Conservation (phyloP, 2,329 filamentous ascomycete species). For the Mycosphaerelloides madeirae region DNA sequence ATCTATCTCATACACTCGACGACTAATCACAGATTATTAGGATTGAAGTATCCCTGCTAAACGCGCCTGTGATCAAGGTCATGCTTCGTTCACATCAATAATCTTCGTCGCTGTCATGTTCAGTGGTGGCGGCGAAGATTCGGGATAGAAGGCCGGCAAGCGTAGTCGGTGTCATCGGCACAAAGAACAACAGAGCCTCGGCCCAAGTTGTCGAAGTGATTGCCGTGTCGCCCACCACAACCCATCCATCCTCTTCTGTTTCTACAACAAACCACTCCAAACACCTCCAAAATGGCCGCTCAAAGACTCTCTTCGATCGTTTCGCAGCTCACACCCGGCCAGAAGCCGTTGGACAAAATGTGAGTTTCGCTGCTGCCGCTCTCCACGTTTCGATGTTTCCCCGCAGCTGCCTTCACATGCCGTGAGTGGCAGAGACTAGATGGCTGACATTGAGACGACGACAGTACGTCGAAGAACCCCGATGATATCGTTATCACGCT, state of each 20-base stretch:
- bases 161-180: too few relatives aligned
- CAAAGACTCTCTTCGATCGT: constrained; percentile 85
- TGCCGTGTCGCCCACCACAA: not conserved
- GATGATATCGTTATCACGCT: constrained; percentile 97
- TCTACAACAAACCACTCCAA: not conserved
- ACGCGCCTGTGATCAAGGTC: too few relatives aligned
- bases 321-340: constrained; percentile 70
- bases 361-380: constrained; percentile 65
- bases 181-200: not conserved
- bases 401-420: constrained; percentile 59
- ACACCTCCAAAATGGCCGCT: constrained; percentile 59
- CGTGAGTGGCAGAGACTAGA: constrained; percentile 54
- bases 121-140: not conserved
- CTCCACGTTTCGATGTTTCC: constrained; percentile 3
- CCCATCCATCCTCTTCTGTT: not conserved
- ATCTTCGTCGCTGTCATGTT: not conserved
- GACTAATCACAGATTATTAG: too few relatives aligned
- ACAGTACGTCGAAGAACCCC: constrained; percentile 58
- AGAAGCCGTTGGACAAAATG: constrained; percentile 70
- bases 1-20: too few relatives aligned
- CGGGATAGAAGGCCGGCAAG: too few relatives aligned
- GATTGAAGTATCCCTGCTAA: too few relatives aligned
- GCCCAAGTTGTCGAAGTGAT: not conserved
- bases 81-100: not conserved
- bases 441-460: constrained; percentile 43